Base-by-base conservation (phyloP, 352 stramenopile species). In the Elongisporangium senticosum region DNA sequence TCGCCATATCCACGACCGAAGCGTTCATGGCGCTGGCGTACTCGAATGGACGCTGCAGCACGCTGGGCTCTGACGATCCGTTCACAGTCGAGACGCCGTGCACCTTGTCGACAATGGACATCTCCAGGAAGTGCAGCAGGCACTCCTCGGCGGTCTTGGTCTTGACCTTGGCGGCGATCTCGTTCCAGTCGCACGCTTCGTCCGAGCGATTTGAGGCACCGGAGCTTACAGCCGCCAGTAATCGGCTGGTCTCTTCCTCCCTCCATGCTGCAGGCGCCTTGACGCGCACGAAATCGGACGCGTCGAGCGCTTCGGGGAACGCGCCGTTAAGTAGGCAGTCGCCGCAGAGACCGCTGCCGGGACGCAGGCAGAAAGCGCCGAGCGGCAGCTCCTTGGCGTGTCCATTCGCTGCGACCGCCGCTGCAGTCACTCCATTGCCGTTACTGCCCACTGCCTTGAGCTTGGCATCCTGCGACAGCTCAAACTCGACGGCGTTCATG, bases 141-240 rank as follows among this genome's bases (percentile, higher is more conserved):
- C 82, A 94, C 51, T 90, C 78, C n/a, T 90, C 74, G 3, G 82
- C 75, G 15, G 75, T 83, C 65, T 90, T 92, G 33, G 68, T 78
- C 47, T 71, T 68, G 7, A 94, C 73, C 48, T 83, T 85, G n/a
- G 66, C 69, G 2, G 81, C 80, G 26, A 94, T 75, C 47, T 76
- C 71, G 56, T 90, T 90, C 84, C 84, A 94, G 62, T 94, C 82
- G 56, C 79, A 87, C 39, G 61, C 75, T 6, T 80, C 66, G 17
- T 74, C 60, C 3, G 62, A 49, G 17, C 39, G 23, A 28, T 60
- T 68, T 4, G 17, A 37, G 37, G 63, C 63, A 13, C 67, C 69
- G 19, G 62, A 62, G 53, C 74, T 79, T 24, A 94, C 72, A 0
- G 77, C 81, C 3, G 85, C 68, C 22, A 94, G 49, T 37, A 94